A percentile compares a stretch with the other conserved stretches of the same genome.
phyloP scores from a whole-genome alignment of 768 basidiomycete genomes.

The Pleurotus cornucopiae region DNA sequence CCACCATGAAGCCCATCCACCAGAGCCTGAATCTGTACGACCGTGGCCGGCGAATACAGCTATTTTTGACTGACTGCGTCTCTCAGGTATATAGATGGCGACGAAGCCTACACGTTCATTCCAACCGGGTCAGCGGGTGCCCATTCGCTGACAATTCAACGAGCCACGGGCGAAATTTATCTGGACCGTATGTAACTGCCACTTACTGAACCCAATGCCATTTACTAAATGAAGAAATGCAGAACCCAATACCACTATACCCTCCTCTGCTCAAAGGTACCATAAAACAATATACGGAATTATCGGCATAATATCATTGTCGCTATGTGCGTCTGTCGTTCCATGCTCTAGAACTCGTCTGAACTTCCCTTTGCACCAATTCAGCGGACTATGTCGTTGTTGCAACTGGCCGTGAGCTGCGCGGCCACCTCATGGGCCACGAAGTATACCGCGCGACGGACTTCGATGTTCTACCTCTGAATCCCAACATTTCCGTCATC shows the following conservation, averaged over 20 bases:
- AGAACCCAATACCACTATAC: constrained; percentile 55
- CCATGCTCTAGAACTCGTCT: neutral
- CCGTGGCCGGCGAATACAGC: neutral
- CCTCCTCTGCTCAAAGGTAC: constrained; percentile 53
- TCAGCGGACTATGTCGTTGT: constrained; percentile 92
- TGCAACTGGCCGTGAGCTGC: constrained; percentile 76
- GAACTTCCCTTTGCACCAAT: constrained; percentile 1
- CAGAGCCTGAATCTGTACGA: constrained; percentile 71
- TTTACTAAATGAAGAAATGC: neutral
- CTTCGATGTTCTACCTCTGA: constrained; percentile 87
- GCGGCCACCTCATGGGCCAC: constrained; percentile 76
- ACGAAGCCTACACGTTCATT: constrained; percentile 77
- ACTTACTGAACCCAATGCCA: neutral
- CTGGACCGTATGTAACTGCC: constrained; percentile 51
- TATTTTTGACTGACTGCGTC: constrained; percentile 7
- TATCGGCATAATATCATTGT: constrained; percentile 70
- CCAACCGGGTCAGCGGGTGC: constrained; percentile 56
- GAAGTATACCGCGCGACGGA: constrained; percentile 88
- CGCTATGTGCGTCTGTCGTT: constrained; percentile 51
- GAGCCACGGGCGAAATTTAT: constrained; percentile 70
- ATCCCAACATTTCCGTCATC: constrained; percentile 61
- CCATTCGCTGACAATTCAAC: constrained; percentile 66
- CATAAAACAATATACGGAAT: constrained; percentile 72
- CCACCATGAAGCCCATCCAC: constrained; percentile 64
- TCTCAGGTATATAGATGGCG: constrained; percentile 61